A percentile compares a stretch with the other conserved stretches of the same genome.
These are phyloP conservation scores for Penicillium desertorum DNA, from an alignment of 495 filamentous ascomycete genomes.

Conservation along the genomic window DNA sequence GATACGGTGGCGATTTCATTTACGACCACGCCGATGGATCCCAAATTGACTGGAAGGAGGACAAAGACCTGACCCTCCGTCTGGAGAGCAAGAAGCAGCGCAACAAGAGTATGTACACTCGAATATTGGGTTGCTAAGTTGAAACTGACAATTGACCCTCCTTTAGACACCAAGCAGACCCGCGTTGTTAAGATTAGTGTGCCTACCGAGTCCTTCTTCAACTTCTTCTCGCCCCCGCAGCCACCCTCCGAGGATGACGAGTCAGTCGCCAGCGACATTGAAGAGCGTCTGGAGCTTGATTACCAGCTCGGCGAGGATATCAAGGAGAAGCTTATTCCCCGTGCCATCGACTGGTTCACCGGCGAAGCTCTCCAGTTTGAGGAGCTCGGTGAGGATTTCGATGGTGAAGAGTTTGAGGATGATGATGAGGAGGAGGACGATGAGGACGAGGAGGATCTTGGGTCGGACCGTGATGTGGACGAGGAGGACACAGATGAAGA, in stretches of 20 bases:
- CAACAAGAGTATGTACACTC: conserved; percentile 82
- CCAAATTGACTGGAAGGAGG: conserved; percentile 95
- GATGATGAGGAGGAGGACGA: conserved; percentile 87
- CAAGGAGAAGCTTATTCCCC: conserved; percentile 99
- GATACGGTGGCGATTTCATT: conserved; percentile 98
- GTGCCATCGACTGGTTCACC: conserved; percentile 99
- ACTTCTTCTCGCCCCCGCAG: conserved; percentile 97
- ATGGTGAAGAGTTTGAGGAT: conserved; percentile 81
- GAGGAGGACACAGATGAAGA: conserved; percentile 87
- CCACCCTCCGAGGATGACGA: conserved; percentile 73
- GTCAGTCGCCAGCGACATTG: conserved; percentile 84
- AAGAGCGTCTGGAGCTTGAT: conserved; percentile 96
- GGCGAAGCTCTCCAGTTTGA: conserved; percentile 97
- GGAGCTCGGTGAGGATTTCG: conserved; percentile 84
- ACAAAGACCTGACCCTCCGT: conserved; percentile 88
- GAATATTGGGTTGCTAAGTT: background rate
- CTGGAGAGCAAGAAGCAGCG: conserved; percentile 99
- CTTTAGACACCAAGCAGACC: conserved; percentile 93
- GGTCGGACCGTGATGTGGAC: conserved; percentile 48
- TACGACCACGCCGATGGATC: conserved; percentile 98
- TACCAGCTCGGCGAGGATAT: conserved; percentile 99
- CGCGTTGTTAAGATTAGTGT: conserved; percentile 98
- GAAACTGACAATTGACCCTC: conserved; percentile 29
- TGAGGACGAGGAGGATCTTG: conserved; percentile 71
- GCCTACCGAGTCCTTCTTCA: conserved; percentile 98